Conservation (phyloP, 1,284 basidiomycete species). For the Leccinum subrobustum region DNA sequence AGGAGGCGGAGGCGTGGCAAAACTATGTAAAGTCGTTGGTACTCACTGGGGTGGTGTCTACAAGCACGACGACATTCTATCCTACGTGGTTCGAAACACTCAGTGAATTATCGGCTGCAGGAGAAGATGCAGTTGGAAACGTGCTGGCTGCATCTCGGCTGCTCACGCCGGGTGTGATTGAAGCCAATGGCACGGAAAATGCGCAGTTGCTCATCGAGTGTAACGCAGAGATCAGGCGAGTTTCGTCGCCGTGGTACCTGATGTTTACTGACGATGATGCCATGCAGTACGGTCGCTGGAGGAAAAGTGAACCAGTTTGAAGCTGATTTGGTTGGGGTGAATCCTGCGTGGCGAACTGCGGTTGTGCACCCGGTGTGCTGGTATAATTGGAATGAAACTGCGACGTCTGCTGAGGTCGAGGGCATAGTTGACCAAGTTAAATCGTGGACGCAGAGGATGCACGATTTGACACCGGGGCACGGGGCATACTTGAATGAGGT, state of each 20-base stretch:
- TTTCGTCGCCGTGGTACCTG: background rate
- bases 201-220: background rate
- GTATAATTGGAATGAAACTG: conserved; percentile 35
- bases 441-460: conserved; percentile 24
- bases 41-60: conserved; percentile 4
- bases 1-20: conserved; percentile 34
- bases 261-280: background rate
- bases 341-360: conserved; percentile 44
- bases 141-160: conserved; percentile 37
- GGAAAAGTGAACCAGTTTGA: conserved; percentile 38
- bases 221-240: background rate
- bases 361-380: conserved; percentile 29
- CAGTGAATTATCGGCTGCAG: conserved; percentile 14
- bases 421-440: conserved; percentile 27
- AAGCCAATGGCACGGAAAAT: background rate
- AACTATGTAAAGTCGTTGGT: conserved; percentile 20
- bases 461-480: conserved; percentile 30
- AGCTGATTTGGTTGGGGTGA: conserved; percentile 39
- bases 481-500: conserved; percentile 42
- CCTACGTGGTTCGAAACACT: conserved; percentile 30
- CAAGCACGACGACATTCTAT: conserved; percentile 5
- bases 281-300: conserved; percentile 37
- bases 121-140: conserved; percentile 15
- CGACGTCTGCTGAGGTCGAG: conserved; percentile 27
- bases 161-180: background rate